Conservation (phyloP, 768 basidiomycete species). For the Brasilioporus rufonigricans region DNA sequence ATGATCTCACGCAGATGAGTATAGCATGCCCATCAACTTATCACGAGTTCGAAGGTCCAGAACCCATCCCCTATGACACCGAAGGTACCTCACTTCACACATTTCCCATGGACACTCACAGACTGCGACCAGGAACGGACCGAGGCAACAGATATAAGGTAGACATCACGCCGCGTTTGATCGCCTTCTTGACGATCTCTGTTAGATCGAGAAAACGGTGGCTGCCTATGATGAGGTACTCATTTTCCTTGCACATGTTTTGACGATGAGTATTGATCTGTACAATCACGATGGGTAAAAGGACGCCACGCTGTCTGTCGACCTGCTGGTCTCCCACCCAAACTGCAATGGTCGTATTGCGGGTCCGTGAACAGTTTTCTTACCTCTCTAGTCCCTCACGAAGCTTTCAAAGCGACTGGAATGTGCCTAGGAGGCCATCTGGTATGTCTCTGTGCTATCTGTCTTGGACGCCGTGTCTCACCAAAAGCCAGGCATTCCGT, state of each 20-base stretch:
- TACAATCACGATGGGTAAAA: constrained; percentile 27
- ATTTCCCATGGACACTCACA: not conserved
- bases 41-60: constrained; percentile 91
- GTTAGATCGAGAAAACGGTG: constrained; percentile 82
- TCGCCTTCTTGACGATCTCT: constrained; percentile 3
- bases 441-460: constrained; percentile 39
- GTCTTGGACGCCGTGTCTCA: not conserved
- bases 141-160: constrained; percentile 94
- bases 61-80: constrained; percentile 82
- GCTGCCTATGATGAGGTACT: constrained; percentile 84
- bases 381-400: not conserved
- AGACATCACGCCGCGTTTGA: not conserved
- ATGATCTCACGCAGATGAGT: not conserved
- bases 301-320: constrained; percentile 78
- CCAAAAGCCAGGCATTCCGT: constrained; percentile 45
- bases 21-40: constrained; percentile 81
- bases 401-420: constrained; percentile 59
- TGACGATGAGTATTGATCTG: not conserved
- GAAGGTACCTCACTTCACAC: constrained; percentile 52
- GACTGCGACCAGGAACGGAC: constrained; percentile 61
- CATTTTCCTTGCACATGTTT: not conserved
- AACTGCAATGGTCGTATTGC: constrained; percentile 95
- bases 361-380: constrained; percentile 39
- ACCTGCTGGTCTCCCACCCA: constrained; percentile 64
- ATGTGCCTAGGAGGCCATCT: constrained; percentile 91